These are phyloP conservation scores for Nepenthes alata DNA, from an alignment of 179 eudicot genomes.

Conservation along the genomic window DNA sequence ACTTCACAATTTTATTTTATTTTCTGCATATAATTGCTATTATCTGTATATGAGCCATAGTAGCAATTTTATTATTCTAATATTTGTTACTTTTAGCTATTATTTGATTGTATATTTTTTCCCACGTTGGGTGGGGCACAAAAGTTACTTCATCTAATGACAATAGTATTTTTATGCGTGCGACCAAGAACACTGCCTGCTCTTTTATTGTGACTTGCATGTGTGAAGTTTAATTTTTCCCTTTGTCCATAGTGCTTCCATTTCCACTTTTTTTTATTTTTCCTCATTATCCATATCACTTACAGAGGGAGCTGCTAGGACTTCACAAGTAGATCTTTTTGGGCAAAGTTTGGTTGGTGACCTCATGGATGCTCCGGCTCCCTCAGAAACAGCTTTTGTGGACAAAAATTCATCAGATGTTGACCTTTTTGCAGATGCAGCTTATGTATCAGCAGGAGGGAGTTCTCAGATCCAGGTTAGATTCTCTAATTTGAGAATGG, in stretches of 20 bases:
- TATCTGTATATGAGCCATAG: too few relatives aligned
- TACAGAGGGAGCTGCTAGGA: constrained; percentile 55
- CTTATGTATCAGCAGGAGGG: constrained; percentile 71
- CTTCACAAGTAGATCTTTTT: constrained; percentile 67
- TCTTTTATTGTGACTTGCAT: too few relatives aligned
- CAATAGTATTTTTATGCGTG: too few relatives aligned
- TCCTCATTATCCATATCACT: constrained; percentile 2
- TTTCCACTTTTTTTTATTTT: neutral
- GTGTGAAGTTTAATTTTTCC: neutral
- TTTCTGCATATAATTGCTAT: too few relatives aligned
- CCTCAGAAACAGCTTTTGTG: constrained; percentile 28
- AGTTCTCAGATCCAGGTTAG: constrained; percentile 42
- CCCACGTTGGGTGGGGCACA: too few relatives aligned
- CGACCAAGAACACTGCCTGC: too few relatives aligned
- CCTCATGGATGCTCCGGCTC: constrained; percentile 60
- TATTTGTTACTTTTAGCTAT: too few relatives aligned
- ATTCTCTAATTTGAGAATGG: neutral
- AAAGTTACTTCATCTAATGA: too few relatives aligned
- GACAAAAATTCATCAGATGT: constrained; percentile 44
- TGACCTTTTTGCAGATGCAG: constrained; percentile 93
- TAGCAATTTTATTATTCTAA: too few relatives aligned
- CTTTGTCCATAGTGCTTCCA: too few relatives aligned
- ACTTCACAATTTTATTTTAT: too few relatives aligned
- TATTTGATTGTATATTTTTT: too few relatives aligned
- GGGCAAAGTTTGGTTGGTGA: constrained; percentile 68